Conservation (phyloP, 257 asterid species). For the Nicotiana paniculata region DNA sequence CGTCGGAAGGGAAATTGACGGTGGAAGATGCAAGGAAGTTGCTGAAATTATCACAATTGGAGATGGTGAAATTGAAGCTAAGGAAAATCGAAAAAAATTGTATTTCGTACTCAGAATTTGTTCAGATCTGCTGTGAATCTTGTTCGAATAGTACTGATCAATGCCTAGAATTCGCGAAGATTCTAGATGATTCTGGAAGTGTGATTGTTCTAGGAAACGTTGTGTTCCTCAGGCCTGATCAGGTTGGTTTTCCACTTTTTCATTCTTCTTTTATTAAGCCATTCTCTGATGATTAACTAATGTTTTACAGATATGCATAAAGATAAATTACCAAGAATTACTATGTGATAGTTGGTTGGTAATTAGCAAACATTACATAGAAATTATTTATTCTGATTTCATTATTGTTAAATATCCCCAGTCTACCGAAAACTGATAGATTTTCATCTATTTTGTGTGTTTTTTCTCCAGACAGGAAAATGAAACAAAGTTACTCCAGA, state of each 20-base stretch:
- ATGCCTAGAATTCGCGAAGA: slow-evolving; percentile 12
- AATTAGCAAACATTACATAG: neutral
- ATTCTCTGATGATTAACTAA: neutral
- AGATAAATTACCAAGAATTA: neutral
- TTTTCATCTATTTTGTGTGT: slow-evolving; percentile 8
- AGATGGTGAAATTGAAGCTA: slow-evolving; percentile 11
- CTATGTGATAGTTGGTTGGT: neutral
- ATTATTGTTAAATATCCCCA: neutral
- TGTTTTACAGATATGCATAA: neutral
- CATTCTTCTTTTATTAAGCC: neutral
- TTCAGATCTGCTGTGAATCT: slow-evolving; percentile 14
- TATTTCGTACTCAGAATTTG: slow-evolving; percentile 13
- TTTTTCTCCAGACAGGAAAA: slow-evolving; percentile 11
- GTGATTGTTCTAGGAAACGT: slow-evolving; percentile 19
- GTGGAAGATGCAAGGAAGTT: slow-evolving; percentile 11
- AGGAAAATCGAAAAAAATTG: neutral
- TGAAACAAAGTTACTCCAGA: slow-evolving; percentile 11
- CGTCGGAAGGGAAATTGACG: neutral
- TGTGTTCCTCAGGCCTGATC: slow-evolving; percentile 20
- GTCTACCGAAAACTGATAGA: slow-evolving; percentile 8
- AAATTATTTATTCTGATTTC: neutral
- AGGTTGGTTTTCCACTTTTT: slow-evolving; percentile 7
- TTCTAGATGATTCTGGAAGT: slow-evolving; percentile 18
- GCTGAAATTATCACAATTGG: slow-evolving; percentile 12
- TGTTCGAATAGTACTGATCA: slow-evolving; percentile 3